A percentile compares a stretch with the other conserved stretches of the same genome.
Conservation (phyloP, 257 asterid genomes). For the Gardenia jasminoides region DNA sequence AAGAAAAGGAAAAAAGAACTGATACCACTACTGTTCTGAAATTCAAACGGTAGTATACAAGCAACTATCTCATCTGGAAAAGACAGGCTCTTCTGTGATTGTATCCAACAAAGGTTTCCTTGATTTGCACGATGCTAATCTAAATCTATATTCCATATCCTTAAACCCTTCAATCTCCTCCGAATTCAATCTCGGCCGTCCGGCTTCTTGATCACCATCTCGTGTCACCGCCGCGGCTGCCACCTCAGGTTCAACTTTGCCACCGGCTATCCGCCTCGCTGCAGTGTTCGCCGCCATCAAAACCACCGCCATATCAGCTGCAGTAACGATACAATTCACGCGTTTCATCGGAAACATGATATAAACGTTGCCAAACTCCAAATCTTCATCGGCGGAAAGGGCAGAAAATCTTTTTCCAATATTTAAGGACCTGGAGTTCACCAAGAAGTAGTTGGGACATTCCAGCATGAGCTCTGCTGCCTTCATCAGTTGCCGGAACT, state of each 20-base stretch:
- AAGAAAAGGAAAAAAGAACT: neutral
- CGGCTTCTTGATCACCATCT: neutral
- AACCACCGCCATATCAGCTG: conserved; percentile 43
- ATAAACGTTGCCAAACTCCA: conserved; percentile 45
- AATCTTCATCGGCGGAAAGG: conserved; percentile 50
- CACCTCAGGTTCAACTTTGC: conserved; percentile 27
- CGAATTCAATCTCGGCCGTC: conserved; percentile 6
- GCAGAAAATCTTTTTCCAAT: conserved; percentile 44
- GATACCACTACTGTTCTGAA: neutral
- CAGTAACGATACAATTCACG: conserved; percentile 40
- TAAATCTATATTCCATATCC: conserved; percentile 17
- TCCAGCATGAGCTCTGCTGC: conserved; percentile 48
- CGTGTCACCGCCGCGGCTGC: neutral
- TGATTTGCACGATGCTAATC: conserved; percentile 27
- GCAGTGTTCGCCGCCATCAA: conserved; percentile 41
- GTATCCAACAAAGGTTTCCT: conserved; percentile 43
- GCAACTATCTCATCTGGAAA: conserved; percentile 19
- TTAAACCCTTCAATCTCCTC: conserved; percentile 24
- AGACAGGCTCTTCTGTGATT: conserved; percentile 35
- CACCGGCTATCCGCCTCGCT: conserved; percentile 28
- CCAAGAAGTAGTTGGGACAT: conserved; percentile 35
- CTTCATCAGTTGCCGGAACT: conserved; percentile 26
- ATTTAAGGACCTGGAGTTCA: conserved; percentile 28
- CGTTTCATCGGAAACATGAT: conserved; percentile 55
- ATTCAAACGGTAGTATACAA: neutral